Conservation (phyloP, 208 protist genomes). For the Crithidia mellificae region DNA sequence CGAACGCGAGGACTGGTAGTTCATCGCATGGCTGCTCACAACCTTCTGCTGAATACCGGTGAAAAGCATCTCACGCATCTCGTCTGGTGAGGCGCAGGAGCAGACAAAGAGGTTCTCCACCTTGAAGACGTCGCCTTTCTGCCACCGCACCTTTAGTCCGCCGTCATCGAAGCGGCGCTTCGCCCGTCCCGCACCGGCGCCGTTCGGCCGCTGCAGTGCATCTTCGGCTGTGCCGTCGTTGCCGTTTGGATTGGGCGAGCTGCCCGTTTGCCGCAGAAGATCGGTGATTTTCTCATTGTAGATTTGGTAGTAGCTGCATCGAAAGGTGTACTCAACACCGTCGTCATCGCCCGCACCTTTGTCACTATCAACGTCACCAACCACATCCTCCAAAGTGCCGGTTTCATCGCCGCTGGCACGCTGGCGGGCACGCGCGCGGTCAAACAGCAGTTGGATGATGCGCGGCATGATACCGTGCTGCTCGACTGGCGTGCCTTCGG, state of each 20-base stretch:
- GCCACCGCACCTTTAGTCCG: conserved; percentile 65
- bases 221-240: background rate
- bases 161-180: conserved; percentile 22
- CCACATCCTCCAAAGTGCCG: background rate
- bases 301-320: conserved; percentile 89
- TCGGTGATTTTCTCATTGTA: conserved; percentile 92
- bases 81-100: conserved; percentile 58
- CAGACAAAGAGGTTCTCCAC: conserved; percentile 90
- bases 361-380: background rate
- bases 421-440: conserved; percentile 58
- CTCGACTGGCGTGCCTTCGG: conserved; percentile 35
- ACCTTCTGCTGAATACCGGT: conserved; percentile 73
- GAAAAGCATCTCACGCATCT: conserved; percentile 83
- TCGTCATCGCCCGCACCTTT: conserved; percentile 21
- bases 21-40: conserved; percentile 84
- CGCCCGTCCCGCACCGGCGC: background rate
- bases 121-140: conserved; percentile 67
- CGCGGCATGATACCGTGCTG: conserved; percentile 82
- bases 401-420: conserved; percentile 10
- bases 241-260: background rate
- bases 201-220: background rate
- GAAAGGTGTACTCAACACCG: conserved; percentile 60
- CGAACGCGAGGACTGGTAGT: conserved; percentile 91
- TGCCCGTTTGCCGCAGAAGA: conserved; percentile 51
- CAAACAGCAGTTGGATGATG: conserved; percentile 78